phyloP scores from a whole-genome alignment of 2,329 filamentous ascomycete species.

The Aspergillus terreus region DNA sequence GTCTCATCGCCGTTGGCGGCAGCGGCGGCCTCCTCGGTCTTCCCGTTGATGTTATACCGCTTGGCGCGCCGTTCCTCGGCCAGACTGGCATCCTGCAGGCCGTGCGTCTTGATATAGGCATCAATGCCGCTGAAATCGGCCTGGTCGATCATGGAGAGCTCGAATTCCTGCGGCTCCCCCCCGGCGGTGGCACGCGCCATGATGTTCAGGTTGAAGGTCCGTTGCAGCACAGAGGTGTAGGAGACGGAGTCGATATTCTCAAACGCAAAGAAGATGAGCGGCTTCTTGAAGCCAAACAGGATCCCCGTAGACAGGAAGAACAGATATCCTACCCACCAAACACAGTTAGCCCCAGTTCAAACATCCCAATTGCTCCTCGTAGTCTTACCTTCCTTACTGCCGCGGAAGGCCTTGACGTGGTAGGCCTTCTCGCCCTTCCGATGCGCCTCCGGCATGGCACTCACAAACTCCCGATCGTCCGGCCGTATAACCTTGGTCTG shows the following conservation, averaged over 20 bases:
- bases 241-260: constrained; percentile 56
- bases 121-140: constrained; percentile 61
- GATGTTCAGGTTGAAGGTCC: constrained; percentile 64
- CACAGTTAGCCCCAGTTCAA: not conserved
- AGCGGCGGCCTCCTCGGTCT: constrained; percentile 23
- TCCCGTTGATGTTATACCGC: constrained; percentile 52
- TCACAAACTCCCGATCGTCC: constrained; percentile 55
- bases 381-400: constrained; percentile 60
- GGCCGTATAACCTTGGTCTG: constrained; percentile 50
- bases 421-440: constrained; percentile 61
- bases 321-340: constrained; percentile 50
- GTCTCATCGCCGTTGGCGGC: constrained; percentile 29
- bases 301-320: constrained; percentile 61
- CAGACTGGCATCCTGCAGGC: constrained; percentile 61
- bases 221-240: constrained; percentile 62
- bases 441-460: constrained; percentile 57
- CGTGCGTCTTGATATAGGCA: constrained; percentile 58
- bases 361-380: not conserved
- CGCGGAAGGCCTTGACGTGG: constrained; percentile 61
- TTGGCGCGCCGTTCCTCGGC: constrained; percentile 59
- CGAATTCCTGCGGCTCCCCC: constrained; percentile 53
- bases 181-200: constrained; percentile 36
- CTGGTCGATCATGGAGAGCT: constrained; percentile 65
- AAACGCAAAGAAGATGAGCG: constrained; percentile 60
- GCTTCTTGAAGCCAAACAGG: constrained; percentile 64